phyloP scores from a whole-genome alignment of 1,284 basidiomycete genomes.

The Termitomyces sp. region DNA sequence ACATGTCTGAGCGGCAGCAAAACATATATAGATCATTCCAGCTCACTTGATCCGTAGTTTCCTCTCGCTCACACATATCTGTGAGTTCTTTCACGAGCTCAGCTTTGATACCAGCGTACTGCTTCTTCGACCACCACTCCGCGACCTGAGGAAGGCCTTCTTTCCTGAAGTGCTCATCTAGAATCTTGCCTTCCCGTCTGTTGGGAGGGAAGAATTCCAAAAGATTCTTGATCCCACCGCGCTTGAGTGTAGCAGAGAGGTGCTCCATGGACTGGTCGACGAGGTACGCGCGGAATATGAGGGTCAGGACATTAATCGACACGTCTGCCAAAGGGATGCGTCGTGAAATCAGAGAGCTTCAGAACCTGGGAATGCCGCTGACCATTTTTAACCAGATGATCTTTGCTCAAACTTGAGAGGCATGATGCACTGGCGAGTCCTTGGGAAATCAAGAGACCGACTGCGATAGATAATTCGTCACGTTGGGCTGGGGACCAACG shows the following conservation, averaged over 20 bases:
- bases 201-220: constrained; percentile 83
- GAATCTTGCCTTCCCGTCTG: constrained; percentile 65
- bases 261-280: constrained; percentile 82
- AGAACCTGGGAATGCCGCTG: constrained; percentile 13
- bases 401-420: constrained; percentile 82
- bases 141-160: constrained; percentile 74
- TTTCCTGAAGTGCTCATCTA: constrained; percentile 85
- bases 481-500: constrained; percentile 74
- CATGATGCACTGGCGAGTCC: constrained; percentile 75
- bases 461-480: constrained; percentile 79
- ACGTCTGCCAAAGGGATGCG: constrained; percentile 46
- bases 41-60: constrained; percentile 51
- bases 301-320: constrained; percentile 71
- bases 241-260: constrained; percentile 71
- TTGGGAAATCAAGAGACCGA: constrained; percentile 79
- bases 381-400: constrained; percentile 94
- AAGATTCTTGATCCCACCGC: constrained; percentile 83
- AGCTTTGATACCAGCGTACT: constrained; percentile 71
- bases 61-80: constrained; percentile 54
- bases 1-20: constrained; percentile 3
- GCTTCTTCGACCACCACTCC: constrained; percentile 90
- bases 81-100: constrained; percentile 59
- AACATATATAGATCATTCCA: constrained; percentile 19
- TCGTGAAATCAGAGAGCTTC: constrained; percentile 1
- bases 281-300: constrained; percentile 80